These are phyloP conservation scores for Leccinum subrobustum DNA, from an alignment of 1,284 basidiomycete species.

Conservation along the genomic window DNA sequence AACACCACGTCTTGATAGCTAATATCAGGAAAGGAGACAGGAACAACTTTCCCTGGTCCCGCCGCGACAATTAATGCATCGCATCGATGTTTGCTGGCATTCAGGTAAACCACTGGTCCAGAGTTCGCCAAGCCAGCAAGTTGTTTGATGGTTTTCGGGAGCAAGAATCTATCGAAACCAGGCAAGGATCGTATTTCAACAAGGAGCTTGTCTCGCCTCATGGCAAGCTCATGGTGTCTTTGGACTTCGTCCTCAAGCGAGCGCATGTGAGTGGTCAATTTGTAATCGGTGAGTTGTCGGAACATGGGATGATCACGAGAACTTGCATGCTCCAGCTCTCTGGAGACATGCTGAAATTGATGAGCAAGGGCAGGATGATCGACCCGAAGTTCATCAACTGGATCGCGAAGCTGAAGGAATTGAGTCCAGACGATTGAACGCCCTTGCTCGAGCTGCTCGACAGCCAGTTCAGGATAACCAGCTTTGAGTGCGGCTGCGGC, in stretches of 20 bases:
- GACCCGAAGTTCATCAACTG: background rate
- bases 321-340: background rate
- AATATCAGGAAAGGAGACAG: background rate
- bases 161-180: background rate
- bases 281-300: background rate
- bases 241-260: background rate
- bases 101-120: background rate
- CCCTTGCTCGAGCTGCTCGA: background rate
- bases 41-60: background rate
- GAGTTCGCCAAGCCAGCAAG: background rate
- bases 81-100: background rate
- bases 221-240: background rate
- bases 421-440: background rate
- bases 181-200: background rate
- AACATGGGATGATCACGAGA: background rate
- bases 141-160: background rate
- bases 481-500: background rate
- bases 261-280: background rate
- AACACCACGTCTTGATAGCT: background rate
- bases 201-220: background rate
- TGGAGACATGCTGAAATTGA: background rate
- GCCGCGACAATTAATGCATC: background rate
- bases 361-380: background rate
- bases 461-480: background rate
- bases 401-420: background rate